Percentiles rank a stretch among this genome's conserved stretches.
These are phyloP conservation scores for Dittrichia graveolens DNA, from an alignment of 129 eudicot genomes.

Conservation along the genomic window DNA sequence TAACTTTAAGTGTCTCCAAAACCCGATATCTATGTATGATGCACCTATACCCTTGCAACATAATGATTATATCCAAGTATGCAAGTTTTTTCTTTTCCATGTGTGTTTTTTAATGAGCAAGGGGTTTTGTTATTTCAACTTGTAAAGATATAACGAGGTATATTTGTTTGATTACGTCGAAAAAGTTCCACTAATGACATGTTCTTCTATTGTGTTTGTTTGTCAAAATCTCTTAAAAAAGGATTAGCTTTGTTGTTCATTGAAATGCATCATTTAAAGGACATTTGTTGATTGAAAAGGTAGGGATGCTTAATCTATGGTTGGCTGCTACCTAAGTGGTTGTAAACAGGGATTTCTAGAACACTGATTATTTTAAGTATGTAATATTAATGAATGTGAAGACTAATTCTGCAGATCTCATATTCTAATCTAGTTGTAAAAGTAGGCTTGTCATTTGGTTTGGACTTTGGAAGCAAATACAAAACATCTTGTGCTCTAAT, in stretches of 20 bases:
- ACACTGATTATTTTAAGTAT: neutral
- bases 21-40: slow-evolving; percentile 1
- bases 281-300: neutral
- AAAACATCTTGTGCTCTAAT: neutral
- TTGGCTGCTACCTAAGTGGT: neutral
- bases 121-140: neutral
- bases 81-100: no score
- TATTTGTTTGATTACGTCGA: neutral
- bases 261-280: slow-evolving; percentile 2
- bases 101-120: no score
- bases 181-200: neutral
- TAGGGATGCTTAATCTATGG: neutral
- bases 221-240: neutral
- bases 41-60: no score
- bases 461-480: neutral
- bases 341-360: neutral
- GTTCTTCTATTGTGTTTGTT: neutral
- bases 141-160: slow-evolving; percentile 1
- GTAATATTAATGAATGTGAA: slow-evolving; percentile 8
- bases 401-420: slow-evolving; percentile 3
- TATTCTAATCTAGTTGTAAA: slow-evolving; percentile 13
- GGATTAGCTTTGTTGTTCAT: neutral
- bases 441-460: slow-evolving; percentile 15
- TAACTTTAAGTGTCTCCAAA: neutral
- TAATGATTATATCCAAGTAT: no score